Base-by-base conservation (phyloP, 768 basidiomycete genomes). In the Leccinellum luteum region DNA sequence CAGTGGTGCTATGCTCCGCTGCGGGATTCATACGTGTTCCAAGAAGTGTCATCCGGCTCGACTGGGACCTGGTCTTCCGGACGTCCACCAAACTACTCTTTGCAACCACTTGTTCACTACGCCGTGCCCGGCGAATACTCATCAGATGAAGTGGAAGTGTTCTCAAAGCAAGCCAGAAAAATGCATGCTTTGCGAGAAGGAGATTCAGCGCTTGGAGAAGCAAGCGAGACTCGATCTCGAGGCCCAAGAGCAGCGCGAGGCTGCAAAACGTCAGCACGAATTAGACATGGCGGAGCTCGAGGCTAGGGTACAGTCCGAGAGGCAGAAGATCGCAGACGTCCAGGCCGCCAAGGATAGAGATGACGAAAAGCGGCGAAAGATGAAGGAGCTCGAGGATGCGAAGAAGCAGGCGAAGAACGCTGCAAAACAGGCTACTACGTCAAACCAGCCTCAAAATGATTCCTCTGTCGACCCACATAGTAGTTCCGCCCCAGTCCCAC, bases 31-130 rank as follows among this genome's bases (percentile, higher is more conserved):
- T 63, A 50, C 35, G 2, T 89, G 87, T 62, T 75, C 80, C 2
- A 83, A 78, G 0, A 86, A 78, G 66, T 89, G 87, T 54, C 87
- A 89, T 67, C 80, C 80, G 54, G 56, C 13, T 65, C 60, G 48
- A 81, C 81, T 59, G 79, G 87, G 67, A 79, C 83, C 17, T 78
- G 83, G 66, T 49, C 61, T 61, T 19, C 67, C 64, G 2, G 64
- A 68, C 3, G 38, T 60, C 17, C 67, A 69, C 48, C 27, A 7
- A 6, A 59, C 51, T 32, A 78, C 82, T 73, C 57, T 52, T 2
- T 89, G 87, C 69, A 59, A 69, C 25, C 64, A 71, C 8, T 56
- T 74, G 23, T 62, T 83, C 43, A 54, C 60, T 0, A 60, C 51
- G 1, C 73, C 69, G 31, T 89, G 87, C 64, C 53, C 64, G 1